These are phyloP conservation scores for Tagetes erecta DNA, from an alignment of 129 eudicot species.

Conservation along the genomic window DNA sequence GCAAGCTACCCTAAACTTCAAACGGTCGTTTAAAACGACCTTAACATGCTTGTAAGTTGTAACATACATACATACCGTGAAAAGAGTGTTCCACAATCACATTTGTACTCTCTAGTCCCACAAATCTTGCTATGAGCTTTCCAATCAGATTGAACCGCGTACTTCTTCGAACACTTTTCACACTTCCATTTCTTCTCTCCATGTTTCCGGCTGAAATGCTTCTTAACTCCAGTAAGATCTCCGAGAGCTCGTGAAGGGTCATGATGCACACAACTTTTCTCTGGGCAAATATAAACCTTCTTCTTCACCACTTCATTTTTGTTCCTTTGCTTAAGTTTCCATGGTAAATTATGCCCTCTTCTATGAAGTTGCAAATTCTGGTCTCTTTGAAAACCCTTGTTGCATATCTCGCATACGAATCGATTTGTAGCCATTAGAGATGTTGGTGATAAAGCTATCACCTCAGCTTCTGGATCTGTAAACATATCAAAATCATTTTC, in stretches of 20 bases:
- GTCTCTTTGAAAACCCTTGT: conserved; percentile 85
- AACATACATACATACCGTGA: conserved; percentile 49
- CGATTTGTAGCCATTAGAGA: conserved; percentile 71
- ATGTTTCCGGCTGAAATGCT: conserved; percentile 74
- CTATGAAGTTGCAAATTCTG: conserved; percentile 89
- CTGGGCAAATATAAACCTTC: conserved; percentile 84
- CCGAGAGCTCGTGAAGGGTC: conserved; percentile 78
- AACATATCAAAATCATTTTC: neutral
- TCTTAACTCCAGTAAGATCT: conserved; percentile 76
- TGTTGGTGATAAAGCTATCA: conserved; percentile 78
- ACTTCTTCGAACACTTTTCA: conserved; percentile 63
- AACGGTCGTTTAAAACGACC: too few relatives aligned
- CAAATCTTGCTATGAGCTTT: conserved; percentile 80
- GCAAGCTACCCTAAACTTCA: too few relatives aligned
- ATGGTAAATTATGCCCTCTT: conserved; percentile 84
- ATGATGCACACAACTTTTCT: conserved; percentile 68
- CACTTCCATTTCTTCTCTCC: conserved; percentile 81
- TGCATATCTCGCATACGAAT: conserved; percentile 87
- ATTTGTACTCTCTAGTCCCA: conserved; percentile 63
- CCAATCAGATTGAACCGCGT: conserved; percentile 80
- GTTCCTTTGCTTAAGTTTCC: conserved; percentile 77
- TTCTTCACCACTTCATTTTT: conserved; percentile 59
- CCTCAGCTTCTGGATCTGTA: conserved; percentile 86
- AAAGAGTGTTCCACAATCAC: conserved; percentile 81
- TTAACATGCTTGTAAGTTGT: too few relatives aligned